Evolutionary conservation across 768 basidiomycete species (phyloP).

Genomic region (Tephrocybe sp.): DNA sequence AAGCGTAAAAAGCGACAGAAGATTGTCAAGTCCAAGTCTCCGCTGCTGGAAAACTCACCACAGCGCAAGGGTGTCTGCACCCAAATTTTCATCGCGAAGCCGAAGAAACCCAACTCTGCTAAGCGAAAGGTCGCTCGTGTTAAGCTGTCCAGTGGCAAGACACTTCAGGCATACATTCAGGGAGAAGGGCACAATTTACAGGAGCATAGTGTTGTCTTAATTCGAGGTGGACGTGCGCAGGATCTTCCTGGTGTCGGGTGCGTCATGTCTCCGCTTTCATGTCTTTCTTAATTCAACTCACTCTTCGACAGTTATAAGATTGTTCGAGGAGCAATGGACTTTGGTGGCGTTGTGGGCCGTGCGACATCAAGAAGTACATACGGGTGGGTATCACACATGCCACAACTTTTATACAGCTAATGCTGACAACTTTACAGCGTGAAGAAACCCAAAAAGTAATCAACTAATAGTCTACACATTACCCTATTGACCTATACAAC

Average conservation of each 20-base stretch:
- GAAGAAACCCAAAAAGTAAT: constrained; percentile 86
- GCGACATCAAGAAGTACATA: constrained; percentile 85
- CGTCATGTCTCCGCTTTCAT: constrained; percentile 19
- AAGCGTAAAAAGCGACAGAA: constrained; percentile 64
- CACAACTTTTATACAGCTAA: constrained; percentile 3
- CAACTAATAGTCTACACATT: constrained; percentile 2
- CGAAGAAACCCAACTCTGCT: constrained; percentile 98
- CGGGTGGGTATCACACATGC: constrained; percentile 52
- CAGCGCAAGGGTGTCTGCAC: constrained; percentile 93
- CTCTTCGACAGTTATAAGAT: constrained; percentile 76
- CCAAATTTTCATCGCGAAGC: constrained; percentile 74
- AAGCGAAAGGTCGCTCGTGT: constrained; percentile 96
- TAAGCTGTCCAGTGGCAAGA: constrained; percentile 86
- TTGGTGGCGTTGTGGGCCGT: constrained; percentile 86
- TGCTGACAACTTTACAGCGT: constrained; percentile 35
- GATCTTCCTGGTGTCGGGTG: constrained; percentile 98
- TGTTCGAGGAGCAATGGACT: constrained; percentile 89
- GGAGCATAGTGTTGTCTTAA: constrained; percentile 93
- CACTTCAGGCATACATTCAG: constrained; percentile 89
- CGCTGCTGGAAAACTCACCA: constrained; percentile 74
- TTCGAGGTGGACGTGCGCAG: constrained; percentile 94
- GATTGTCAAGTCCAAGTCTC: constrained; percentile 61
- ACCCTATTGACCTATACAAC: background rate
- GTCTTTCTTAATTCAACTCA: background rate
- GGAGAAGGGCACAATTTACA: constrained; percentile 98